Evolutionary conservation across 805 yeast genomes (phyloP).

Genomic region (Saccharomycopsis selenospora): DNA sequence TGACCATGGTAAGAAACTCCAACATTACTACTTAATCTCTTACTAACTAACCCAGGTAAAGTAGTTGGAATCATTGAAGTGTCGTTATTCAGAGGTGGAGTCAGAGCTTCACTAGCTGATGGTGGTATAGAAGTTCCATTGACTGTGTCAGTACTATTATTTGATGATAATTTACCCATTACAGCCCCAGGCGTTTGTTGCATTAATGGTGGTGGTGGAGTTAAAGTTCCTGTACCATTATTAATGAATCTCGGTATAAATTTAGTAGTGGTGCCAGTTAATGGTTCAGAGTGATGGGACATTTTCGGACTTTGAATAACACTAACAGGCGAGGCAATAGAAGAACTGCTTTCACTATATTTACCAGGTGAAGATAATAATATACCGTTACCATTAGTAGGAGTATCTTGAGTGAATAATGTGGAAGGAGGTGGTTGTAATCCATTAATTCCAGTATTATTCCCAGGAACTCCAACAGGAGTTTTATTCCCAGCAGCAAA

Average conservation of each 20-base stretch:
- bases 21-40: conserved; percentile 11
- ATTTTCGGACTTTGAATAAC: not conserved
- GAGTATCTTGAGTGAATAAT: not conserved
- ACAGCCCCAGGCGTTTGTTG: no score
- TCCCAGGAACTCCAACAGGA: not conserved
- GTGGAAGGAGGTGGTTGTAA: not conserved
- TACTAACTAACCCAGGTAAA: not conserved
- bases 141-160: not conserved
- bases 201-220: not conserved
- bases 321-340: not conserved
- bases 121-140: not conserved
- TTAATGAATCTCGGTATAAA: not conserved
- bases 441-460: not conserved
- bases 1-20: conserved; percentile 20
- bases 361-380: not conserved
- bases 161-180: not conserved
- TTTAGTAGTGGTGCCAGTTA: no score
- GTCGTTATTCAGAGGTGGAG: not conserved
- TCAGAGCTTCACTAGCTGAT: not conserved
- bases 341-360: not conserved
- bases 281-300: not conserved
- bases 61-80: not conserved
- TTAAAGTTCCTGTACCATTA: not conserved
- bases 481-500: conserved; percentile 3
- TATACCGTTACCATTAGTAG: not conserved